Percentiles rank a stretch among this genome's conserved stretches.
phyloP scores from a whole-genome alignment of 2,329 filamentous ascomycete genomes.

The Mariannaea elegans region DNA sequence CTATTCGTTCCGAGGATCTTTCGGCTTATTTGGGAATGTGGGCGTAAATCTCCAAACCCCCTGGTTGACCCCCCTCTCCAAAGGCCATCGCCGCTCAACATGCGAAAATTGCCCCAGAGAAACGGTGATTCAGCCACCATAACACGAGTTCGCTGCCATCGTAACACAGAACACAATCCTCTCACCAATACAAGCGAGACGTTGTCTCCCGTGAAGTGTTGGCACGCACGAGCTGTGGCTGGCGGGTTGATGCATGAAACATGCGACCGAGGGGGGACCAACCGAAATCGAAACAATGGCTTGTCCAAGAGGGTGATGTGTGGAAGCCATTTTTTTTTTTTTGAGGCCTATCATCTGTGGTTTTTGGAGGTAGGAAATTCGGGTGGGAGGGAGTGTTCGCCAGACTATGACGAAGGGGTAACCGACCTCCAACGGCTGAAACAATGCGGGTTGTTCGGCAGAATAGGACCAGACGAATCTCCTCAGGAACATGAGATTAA shows the following conservation, averaged over 20 bases:
- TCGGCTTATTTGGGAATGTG: not conserved
- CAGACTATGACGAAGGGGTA: not conserved
- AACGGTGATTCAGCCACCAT: constrained; percentile 1
- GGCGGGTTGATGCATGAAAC: constrained; percentile 20
- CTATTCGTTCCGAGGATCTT: not conserved
- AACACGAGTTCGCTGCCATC: constrained; percentile 24
- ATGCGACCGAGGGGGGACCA: constrained; percentile 11
- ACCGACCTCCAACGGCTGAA: not conserved
- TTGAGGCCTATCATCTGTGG: not conserved
- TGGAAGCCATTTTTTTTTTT: not conserved
- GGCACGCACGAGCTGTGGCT: constrained; percentile 11
- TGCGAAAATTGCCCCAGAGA: not conserved
- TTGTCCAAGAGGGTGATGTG: not conserved
- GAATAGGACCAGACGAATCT: not conserved
- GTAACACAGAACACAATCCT: constrained; percentile 31
- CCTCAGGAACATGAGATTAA: too few species aligned
- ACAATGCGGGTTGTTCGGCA: not conserved
- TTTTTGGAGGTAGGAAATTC: not conserved
- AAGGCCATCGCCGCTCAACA: not conserved
- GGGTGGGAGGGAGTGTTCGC: not conserved
- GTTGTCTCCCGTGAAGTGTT: constrained; percentile 7
- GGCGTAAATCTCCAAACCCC: not conserved
- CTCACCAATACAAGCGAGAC: constrained; percentile 34
- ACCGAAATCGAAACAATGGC: constrained; percentile 14
- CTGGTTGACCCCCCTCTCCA: not conserved